phyloP scores from a whole-genome alignment of 169 alveolate genomes.

The Plasmodium vivax region DNA sequence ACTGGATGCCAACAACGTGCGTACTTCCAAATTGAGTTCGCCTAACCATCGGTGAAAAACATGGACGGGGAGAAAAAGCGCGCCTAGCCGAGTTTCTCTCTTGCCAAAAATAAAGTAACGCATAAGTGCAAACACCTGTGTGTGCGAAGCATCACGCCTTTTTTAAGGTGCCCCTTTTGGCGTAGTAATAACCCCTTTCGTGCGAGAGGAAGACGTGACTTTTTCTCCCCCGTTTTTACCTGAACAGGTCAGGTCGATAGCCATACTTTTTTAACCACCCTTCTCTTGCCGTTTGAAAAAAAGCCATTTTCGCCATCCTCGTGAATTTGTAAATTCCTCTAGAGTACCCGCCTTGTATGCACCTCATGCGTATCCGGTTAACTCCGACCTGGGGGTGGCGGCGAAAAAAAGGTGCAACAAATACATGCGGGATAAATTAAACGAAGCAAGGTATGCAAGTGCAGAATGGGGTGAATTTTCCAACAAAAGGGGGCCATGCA shows the following conservation, averaged over 20 bases:
- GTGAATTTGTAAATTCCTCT: conserved; percentile 88
- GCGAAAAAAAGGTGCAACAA: not conserved
- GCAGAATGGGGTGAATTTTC: not conserved
- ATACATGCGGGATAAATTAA: not conserved
- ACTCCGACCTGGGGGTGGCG: conserved; percentile 76
- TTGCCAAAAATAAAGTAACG: not conserved
- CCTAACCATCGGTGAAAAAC: not conserved
- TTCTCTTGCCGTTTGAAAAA: conserved; percentile 87
- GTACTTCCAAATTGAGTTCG: not conserved
- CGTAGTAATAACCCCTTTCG: not conserved
- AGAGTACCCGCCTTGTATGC: conserved; percentile 87
- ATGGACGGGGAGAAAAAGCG: not conserved
- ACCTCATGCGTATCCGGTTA: conserved; percentile 85
- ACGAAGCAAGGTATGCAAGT: not conserved
- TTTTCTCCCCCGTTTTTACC: conserved; percentile 44
- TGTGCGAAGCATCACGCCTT: not conserved
- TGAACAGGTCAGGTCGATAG: conserved; percentile 84
- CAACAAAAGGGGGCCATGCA: not conserved
- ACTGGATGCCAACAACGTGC: not conserved
- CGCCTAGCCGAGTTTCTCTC: not conserved
- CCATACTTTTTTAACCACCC: conserved; percentile 90
- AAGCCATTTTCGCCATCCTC: conserved; percentile 88
- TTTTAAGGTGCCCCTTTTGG: not conserved
- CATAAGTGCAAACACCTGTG: not conserved
- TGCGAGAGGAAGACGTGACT: not conserved